Evolutionary conservation across 1,284 basidiomycete genomes (phyloP).

Genomic region (Cryptococcus amylolentus): DNA sequence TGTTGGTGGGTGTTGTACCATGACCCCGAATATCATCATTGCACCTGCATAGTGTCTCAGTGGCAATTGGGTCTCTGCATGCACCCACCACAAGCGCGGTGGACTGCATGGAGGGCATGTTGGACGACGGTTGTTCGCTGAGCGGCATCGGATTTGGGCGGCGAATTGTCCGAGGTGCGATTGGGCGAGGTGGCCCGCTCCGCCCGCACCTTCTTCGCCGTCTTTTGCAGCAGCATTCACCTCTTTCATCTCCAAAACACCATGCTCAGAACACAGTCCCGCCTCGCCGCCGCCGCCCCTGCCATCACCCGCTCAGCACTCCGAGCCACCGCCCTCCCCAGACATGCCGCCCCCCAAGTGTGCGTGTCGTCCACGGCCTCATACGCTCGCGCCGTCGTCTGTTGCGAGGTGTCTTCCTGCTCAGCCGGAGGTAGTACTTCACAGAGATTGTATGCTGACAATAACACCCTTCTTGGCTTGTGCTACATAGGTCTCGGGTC

Average conservation of each 20-base stretch:
- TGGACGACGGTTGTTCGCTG: background rate
- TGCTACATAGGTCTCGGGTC: constrained; percentile 4
- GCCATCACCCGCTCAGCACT: constrained; percentile 12
- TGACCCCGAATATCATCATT: too few relatives aligned
- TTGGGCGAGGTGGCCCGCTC: background rate
- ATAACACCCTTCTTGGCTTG: background rate
- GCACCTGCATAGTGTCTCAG: too few relatives aligned
- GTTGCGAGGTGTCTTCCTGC: background rate
- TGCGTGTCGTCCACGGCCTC: background rate
- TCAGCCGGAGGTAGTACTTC: background rate
- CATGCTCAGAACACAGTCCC: constrained; percentile 37
- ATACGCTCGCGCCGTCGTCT: too few relatives aligned
- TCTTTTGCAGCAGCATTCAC: background rate
- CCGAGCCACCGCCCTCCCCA: constrained; percentile 10
- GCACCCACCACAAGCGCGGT: too few relatives aligned
- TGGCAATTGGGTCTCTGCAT: too few relatives aligned
- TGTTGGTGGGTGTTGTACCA: too few relatives aligned
- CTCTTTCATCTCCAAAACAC: constrained; percentile 1
- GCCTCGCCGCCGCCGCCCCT: constrained; percentile 23
- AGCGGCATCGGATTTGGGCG: constrained; percentile 5
- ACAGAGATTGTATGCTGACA: background rate
- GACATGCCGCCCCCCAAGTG: constrained; percentile 15
- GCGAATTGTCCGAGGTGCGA: constrained; percentile 3
- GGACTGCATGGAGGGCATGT: too few relatives aligned
- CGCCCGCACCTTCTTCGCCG: background rate